These are phyloP conservation scores for Fusarium sp. DNA, from an alignment of 2,329 filamentous ascomycete species.

Conservation along the genomic window DNA sequence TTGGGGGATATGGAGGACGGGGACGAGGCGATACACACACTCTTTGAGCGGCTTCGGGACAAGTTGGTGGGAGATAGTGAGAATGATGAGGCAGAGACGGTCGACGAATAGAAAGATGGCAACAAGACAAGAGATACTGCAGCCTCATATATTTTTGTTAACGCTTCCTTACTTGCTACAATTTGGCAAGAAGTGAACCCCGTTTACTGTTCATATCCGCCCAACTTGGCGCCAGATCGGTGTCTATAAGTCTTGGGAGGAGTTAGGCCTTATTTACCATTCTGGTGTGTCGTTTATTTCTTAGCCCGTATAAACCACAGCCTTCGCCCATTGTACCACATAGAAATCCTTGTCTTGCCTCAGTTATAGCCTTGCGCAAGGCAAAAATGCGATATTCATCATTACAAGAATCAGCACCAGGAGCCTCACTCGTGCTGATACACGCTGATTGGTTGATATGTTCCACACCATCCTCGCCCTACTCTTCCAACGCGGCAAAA, in stretches of 20 bases:
- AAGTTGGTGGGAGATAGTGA: neutral
- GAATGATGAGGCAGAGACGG: neutral
- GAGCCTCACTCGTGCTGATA: neutral
- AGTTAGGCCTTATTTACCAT: neutral
- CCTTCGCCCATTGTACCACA: neutral
- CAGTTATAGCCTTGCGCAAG: neutral
- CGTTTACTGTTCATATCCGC: neutral
- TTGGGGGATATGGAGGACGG: neutral
- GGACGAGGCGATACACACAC: too few species aligned
- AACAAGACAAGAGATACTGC: neutral
- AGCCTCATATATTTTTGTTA: neutral
- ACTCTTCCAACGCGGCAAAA: neutral
- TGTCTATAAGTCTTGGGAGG: neutral
- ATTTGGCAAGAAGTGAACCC: neutral
- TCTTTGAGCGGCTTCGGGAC: neutral
- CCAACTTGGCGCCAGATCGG: too few species aligned
- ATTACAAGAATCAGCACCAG: neutral
- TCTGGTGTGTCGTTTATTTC: neutral
- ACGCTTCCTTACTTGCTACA: neutral
- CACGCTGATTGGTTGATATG: neutral
- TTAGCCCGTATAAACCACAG: neutral
- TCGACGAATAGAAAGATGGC: neutral
- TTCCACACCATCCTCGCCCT: neutral
- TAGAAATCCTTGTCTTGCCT: neutral
- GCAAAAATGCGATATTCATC: neutral